These are phyloP conservation scores for Aspergillus taichungensis DNA, from an alignment of 495 filamentous ascomycete genomes.

Conservation along the genomic window DNA sequence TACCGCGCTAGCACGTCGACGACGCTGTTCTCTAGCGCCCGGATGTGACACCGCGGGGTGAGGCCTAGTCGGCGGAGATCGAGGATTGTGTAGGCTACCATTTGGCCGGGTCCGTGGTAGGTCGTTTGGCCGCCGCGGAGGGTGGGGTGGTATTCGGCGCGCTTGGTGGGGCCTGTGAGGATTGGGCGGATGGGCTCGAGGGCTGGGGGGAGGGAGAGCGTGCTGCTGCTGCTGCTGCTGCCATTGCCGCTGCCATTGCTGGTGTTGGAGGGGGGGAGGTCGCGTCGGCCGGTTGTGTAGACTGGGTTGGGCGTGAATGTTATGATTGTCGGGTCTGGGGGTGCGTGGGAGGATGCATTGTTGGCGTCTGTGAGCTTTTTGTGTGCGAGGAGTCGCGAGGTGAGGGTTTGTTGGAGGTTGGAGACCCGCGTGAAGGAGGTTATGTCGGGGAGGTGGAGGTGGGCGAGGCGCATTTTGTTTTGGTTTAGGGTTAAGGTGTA, in stretches of 20 bases:
- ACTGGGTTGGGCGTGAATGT: slow-evolving; percentile 78
- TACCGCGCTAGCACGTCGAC: slow-evolving; percentile 49
- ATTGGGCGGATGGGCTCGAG: slow-evolving; percentile 29
- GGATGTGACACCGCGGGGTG: slow-evolving; percentile 57
- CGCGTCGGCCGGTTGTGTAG: slow-evolving; percentile 85
- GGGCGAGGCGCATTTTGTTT: slow-evolving; percentile 44
- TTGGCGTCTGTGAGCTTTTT: slow-evolving; percentile 26
- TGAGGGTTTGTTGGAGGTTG: slow-evolving; percentile 40
- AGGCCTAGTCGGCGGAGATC: slow-evolving; percentile 55
- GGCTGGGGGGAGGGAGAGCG: slow-evolving; percentile 29
- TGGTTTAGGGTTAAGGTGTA: neutral
- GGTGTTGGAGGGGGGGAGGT: slow-evolving; percentile 49
- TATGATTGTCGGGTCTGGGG: slow-evolving; percentile 61
- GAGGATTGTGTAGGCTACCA: slow-evolving; percentile 81
- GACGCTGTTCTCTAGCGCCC: slow-evolving; percentile 65
- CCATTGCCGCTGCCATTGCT: slow-evolving; percentile 16
- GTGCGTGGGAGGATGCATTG: slow-evolving; percentile 28
- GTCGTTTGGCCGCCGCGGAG: slow-evolving; percentile 85
- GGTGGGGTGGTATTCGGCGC: slow-evolving; percentile 58
- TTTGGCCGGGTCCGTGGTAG: slow-evolving; percentile 90
- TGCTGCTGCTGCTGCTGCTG: slow-evolving; percentile 11
- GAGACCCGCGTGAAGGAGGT: slow-evolving; percentile 42
- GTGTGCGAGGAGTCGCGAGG: slow-evolving; percentile 36
- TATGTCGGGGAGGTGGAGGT: slow-evolving; percentile 59
- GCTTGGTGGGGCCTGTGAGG: slow-evolving; percentile 23